Evolutionary conservation across 1,284 basidiomycete genomes (phyloP).

Genomic region (Limonomyces culmigenus): DNA sequence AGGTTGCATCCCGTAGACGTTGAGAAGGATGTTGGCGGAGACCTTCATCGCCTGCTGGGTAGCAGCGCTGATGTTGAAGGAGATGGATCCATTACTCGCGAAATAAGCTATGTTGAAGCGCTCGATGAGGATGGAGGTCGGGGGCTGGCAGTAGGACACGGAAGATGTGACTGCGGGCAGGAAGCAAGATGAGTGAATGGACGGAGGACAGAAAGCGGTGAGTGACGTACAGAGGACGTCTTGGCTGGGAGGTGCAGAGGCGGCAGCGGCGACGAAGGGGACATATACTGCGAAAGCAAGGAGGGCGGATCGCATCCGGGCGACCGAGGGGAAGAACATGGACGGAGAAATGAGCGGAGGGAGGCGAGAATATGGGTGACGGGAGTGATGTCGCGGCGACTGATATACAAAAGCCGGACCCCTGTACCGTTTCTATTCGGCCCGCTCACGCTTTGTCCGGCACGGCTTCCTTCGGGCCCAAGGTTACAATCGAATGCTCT

Average conservation of each 20-base stretch:
- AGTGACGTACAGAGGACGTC: constrained; percentile 38
- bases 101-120: constrained; percentile 70
- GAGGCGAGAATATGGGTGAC: not conserved
- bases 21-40: constrained; percentile 61
- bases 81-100: constrained; percentile 48
- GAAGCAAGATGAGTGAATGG: constrained; percentile 5
- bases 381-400: too few species aligned
- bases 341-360: not conserved
- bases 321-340: constrained; percentile 27
- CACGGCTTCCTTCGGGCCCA: too few species aligned
- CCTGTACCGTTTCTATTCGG: too few species aligned
- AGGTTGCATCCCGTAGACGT: constrained; percentile 66
- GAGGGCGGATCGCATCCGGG: constrained; percentile 46
- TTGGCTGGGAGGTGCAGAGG: constrained; percentile 30
- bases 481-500: too few species aligned
- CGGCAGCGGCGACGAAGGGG: constrained; percentile 21
- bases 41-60: constrained; percentile 65
- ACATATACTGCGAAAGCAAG: too few species aligned
- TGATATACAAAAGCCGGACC: not conserved
- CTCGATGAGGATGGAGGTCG: constrained; percentile 64
- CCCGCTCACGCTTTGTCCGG: too few species aligned
- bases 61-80: constrained; percentile 60
- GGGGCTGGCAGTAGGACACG: constrained; percentile 76
- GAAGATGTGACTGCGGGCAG: constrained; percentile 53
- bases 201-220: constrained; percentile 1